These are phyloP conservation scores for Shiraia sp. DNA, from an alignment of 2,329 filamentous ascomycete species.

Conservation along the genomic window DNA sequence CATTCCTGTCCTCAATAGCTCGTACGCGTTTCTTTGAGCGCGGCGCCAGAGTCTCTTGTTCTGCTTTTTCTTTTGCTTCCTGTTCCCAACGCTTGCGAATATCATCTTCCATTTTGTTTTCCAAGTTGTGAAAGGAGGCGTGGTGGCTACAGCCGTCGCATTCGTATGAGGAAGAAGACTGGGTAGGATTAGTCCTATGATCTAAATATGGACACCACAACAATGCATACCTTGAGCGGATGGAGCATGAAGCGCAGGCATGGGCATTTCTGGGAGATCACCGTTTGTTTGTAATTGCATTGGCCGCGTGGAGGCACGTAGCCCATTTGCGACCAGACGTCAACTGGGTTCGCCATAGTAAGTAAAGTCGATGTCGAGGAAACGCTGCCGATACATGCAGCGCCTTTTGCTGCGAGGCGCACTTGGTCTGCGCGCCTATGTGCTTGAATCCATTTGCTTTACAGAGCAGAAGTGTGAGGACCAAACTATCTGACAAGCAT, in stretches of 20 bases:
- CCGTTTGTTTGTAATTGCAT: conserved; percentile 54
- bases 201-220: too few species aligned
- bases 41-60: conserved; percentile 13
- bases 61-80: conserved; percentile 39
- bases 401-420: too few species aligned
- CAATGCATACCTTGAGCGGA: conserved; percentile 56
- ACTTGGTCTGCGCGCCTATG: too few species aligned
- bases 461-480: not conserved
- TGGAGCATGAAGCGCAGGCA: conserved; percentile 62
- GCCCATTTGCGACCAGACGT: conserved; percentile 57
- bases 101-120: conserved; percentile 55
- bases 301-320: conserved; percentile 56
- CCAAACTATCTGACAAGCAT: not conserved
- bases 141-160: conserved; percentile 62
- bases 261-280: conserved; percentile 53
- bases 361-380: not conserved
- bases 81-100: conserved; percentile 51
- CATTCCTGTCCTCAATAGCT: conserved; percentile 25
- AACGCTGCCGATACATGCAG: not conserved
- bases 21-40: conserved; percentile 34
- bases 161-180: conserved; percentile 56
- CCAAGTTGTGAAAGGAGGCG: conserved; percentile 58
- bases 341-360: conserved; percentile 32
- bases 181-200: not conserved
- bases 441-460: too few species aligned